A percentile compares a stretch with the other conserved stretches of the same genome.
Evolutionary conservation across 306 rosid species (phyloP).

Genomic region (Cercis canadensis): DNA sequence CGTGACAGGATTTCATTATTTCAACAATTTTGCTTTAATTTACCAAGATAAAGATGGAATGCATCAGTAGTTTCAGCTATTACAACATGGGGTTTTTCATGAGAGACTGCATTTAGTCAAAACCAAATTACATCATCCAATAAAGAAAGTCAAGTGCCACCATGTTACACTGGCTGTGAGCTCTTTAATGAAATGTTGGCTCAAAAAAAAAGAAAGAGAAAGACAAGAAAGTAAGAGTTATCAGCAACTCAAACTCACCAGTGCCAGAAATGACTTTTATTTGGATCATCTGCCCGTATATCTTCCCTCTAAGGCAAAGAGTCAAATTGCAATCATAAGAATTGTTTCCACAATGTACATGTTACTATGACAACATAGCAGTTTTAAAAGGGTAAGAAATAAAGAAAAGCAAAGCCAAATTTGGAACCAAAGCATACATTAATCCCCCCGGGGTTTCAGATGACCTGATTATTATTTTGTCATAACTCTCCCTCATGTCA

Average conservation of each 20-base stretch:
- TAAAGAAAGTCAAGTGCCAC: background rate
- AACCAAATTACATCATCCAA: background rate
- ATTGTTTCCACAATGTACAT: slow-evolving; percentile 1
- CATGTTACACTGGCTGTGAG: background rate
- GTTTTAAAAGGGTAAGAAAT: slow-evolving; percentile 1
- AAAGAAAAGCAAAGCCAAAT: slow-evolving; percentile 8
- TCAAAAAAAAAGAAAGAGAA: background rate
- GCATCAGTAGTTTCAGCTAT: background rate
- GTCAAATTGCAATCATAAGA: slow-evolving; percentile 26
- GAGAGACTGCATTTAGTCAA: background rate
- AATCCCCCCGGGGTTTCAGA: slow-evolving; percentile 1
- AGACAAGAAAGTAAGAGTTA: slow-evolving; percentile 25
- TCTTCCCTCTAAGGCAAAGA: slow-evolving; percentile 36
- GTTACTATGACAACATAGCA: background rate
- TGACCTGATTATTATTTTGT: slow-evolving; percentile 34
- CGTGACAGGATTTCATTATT: background rate
- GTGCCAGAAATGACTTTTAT: slow-evolving; percentile 39
- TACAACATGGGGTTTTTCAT: background rate
- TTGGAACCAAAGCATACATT: slow-evolving; percentile 5
- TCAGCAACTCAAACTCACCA: slow-evolving; percentile 53
- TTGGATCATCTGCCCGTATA: slow-evolving; percentile 54
- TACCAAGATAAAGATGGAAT: background rate
- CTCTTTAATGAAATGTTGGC: background rate
- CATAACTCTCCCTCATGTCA: slow-evolving; percentile 33
- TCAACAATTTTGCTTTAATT: background rate